Evolutionary conservation across 768 basidiomycete species (phyloP), one percentile per base, ranked within the genome.

Genomic region (Leccinum boreale): DNA sequence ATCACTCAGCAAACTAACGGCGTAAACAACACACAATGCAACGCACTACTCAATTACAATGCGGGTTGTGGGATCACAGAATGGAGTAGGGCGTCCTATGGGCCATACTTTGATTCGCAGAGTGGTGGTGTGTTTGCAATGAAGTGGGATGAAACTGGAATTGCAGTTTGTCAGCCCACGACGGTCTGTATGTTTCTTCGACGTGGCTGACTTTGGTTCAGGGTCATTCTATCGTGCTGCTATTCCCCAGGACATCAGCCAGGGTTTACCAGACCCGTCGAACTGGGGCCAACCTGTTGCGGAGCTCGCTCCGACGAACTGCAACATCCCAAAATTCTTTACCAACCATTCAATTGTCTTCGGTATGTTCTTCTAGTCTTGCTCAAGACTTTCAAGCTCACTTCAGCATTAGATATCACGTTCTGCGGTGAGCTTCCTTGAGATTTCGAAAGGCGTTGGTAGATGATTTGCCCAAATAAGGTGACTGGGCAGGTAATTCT

Each of bases 61-160:
- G 78, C 85, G 46, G 92, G 93, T 7, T 94, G 93, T 62, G 86
- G 86, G 36, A 77, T 93, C 60, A 82, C 79, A 0, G 91, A 94
- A 67, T 85, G 84, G 84, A 93, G 90, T 65, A 78, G 80, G 21
- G 86, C 88, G 2, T 94, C 92, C 0, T 94, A 90, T 71, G 93
- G 93, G 0, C 85, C 87, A 36, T 82, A 81, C 53, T 94, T 94
- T 67, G 92, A 94, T 59, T 79, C 80, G 1, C 84, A 83, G 66
- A 83, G 87, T 10, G 93, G 93, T 5, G 93, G 93, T 3, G 85
- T 92, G 3, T 94, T 91, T 68, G 91, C 85, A 1, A 92, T 92
- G 89, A 87, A 89, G 64, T 94, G 93, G 93, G 89, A 93, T 66
- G 81, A 85, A 58, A 79, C 77, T 58, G 85, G 85, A 2, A 90